A percentile compares a stretch with the other conserved stretches of the same genome.
phyloP scores from a whole-genome alignment of 1,284 basidiomycete genomes.

The Tylopilus sp. region DNA sequence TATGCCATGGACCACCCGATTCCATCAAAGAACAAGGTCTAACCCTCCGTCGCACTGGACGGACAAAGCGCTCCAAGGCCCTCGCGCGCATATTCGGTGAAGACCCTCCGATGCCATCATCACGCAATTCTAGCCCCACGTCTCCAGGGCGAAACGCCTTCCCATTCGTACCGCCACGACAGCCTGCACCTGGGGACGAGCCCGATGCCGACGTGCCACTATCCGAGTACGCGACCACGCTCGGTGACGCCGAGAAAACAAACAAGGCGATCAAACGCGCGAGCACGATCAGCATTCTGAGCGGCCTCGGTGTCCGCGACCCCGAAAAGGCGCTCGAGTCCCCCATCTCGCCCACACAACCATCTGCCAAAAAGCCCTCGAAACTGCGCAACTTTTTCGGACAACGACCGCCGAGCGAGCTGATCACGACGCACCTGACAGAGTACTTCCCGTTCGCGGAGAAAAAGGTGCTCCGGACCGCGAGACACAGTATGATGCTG shows the following conservation, averaged over 20 bases:
- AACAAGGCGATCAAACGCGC: constrained; percentile 84
- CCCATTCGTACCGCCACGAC: constrained; percentile 15
- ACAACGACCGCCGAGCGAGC: constrained; percentile 93
- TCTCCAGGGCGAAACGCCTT: constrained; percentile 33
- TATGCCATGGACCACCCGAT: constrained; percentile 84
- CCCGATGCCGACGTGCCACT: constrained; percentile 39
- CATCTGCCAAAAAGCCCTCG: constrained; percentile 51
- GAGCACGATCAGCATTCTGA: constrained; percentile 91
- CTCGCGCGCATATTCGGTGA: constrained; percentile 61
- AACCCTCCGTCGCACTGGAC: constrained; percentile 58
- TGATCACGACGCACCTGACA: constrained; percentile 94
- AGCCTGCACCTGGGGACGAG: constrained; percentile 39
- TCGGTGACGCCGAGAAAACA: constrained; percentile 23
- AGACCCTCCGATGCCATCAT: constrained; percentile 35
- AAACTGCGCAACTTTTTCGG: constrained; percentile 97
- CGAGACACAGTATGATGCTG: constrained; percentile 81
- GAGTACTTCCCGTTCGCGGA: constrained; percentile 96
- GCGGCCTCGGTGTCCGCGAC: constrained; percentile 82
- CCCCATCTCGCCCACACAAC: constrained; percentile 39
- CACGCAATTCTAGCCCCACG: constrained; percentile 35
- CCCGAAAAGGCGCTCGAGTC: constrained; percentile 63
- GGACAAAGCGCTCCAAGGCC: constrained; percentile 46
- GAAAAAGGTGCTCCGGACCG: constrained; percentile 84
- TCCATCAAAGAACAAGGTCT: constrained; percentile 83
- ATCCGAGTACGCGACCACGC: constrained; percentile 20